Evolutionary conservation across 2,329 filamentous ascomycete species (phyloP).

Genomic region (Trichoderma asperellum): DNA sequence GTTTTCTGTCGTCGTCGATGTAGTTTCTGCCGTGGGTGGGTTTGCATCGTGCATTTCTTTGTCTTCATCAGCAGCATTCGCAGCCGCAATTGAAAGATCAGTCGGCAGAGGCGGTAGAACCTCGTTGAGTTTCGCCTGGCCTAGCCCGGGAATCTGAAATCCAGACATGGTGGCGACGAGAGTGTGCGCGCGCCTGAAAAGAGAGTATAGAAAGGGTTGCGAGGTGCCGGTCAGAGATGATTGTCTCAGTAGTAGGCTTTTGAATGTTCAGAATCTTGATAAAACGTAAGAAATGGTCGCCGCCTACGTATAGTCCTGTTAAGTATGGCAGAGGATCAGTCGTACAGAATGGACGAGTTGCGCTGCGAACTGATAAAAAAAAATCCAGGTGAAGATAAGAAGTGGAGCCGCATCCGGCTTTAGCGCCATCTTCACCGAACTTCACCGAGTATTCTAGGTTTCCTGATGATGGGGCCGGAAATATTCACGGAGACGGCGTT

Average conservation of each 20-base stretch:
- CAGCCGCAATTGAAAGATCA: constrained; percentile 40
- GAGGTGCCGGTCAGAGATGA: neutral
- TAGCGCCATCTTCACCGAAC: constrained; percentile 28
- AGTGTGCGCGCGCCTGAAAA: neutral
- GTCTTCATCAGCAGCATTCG: constrained; percentile 34
- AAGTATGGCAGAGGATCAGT: neutral
- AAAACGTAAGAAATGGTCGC: neutral
- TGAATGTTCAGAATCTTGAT: neutral
- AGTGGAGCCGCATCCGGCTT: constrained; percentile 28
- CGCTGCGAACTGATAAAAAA: constrained; percentile 32
- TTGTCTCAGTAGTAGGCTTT: neutral
- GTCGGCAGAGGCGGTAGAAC: constrained; percentile 45
- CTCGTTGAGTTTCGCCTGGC: constrained; percentile 50
- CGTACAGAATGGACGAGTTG: neutral
- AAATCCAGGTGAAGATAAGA: constrained; percentile 40
- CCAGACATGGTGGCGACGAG: constrained; percentile 42
- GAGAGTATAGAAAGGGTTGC: neutral
- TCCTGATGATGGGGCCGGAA: too few relatives aligned
- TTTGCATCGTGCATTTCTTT: constrained; percentile 33
- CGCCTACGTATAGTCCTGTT: neutral
- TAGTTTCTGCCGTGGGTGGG: constrained; percentile 6
- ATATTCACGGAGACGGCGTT: too few relatives aligned
- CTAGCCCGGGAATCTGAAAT: constrained; percentile 50
- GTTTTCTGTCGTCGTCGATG: constrained; percentile 23
- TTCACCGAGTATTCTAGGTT: constrained; percentile 30